These are phyloP conservation scores for Sherardia arvensis DNA, from an alignment of 257 asterid species.

Conservation along the genomic window DNA sequence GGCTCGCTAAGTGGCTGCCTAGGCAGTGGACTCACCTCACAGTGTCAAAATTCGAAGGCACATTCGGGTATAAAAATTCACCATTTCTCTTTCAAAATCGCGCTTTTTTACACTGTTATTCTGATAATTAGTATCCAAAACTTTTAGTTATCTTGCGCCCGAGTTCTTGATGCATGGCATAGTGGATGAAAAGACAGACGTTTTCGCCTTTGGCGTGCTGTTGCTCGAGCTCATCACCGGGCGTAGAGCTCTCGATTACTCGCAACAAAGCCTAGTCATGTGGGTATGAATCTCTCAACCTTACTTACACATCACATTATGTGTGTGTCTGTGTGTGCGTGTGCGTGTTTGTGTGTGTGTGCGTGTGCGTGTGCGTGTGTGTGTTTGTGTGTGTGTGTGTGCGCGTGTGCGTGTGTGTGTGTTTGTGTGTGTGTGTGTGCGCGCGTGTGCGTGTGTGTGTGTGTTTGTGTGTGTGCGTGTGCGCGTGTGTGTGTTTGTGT, in stretches of 20 bases:
- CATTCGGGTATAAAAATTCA: slow-evolving; percentile 24
- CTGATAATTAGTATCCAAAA: background rate
- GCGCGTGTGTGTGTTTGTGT: too few relatives aligned
- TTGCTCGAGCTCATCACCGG: slow-evolving; percentile 83
- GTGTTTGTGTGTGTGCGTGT: background rate
- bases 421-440: too few relatives aligned
- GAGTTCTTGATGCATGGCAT: slow-evolving; percentile 97
- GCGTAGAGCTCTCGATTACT: slow-evolving; percentile 88
- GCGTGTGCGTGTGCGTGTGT: too few relatives aligned
- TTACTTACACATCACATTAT: background rate
- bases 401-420: too few relatives aligned
- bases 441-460: background rate
- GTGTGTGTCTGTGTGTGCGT: background rate
- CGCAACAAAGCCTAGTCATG: slow-evolving; percentile 90
- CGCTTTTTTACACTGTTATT: background rate
- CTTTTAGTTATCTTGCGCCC: slow-evolving; percentile 75
- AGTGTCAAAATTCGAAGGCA: slow-evolving; percentile 32
- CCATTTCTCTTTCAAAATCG: background rate
- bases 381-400: too few relatives aligned
- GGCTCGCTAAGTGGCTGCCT: slow-evolving; percentile 38
- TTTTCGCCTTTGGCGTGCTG: slow-evolving; percentile 80
- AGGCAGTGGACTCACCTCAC: slow-evolving; percentile 34
- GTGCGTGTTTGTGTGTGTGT: background rate
- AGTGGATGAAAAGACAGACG: slow-evolving; percentile 82
- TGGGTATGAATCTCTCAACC: slow-evolving; percentile 51